phyloP scores from a whole-genome alignment of 164 flowering plant species.

The Akebia trifoliata region DNA sequence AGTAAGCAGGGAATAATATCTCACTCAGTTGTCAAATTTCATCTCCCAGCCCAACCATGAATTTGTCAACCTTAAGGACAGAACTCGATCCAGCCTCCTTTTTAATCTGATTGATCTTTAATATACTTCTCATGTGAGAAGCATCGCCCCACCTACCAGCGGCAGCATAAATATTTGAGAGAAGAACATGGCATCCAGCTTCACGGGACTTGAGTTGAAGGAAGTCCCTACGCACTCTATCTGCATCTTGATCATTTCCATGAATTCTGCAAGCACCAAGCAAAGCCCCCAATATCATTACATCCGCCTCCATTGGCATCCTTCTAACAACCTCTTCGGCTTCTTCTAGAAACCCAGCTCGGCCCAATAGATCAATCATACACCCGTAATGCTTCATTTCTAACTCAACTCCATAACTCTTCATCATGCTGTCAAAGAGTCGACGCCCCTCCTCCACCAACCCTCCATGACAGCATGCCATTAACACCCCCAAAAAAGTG shows the following conservation, averaged over 20 bases:
- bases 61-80: too few species aligned
- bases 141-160: constrained; percentile 28
- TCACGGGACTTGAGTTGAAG: constrained; percentile 11
- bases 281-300: constrained; percentile 25
- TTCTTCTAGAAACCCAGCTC: constrained; percentile 28
- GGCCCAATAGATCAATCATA: constrained; percentile 27
- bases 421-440: constrained; percentile 18
- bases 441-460: constrained; percentile 26
- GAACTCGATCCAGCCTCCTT: constrained; percentile 26
- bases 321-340: constrained; percentile 20
- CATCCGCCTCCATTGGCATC: constrained; percentile 29
- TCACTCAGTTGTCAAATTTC: too few species aligned
- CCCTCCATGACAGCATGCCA: constrained; percentile 30
- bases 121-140: constrained; percentile 12
- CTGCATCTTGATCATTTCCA: constrained; percentile 16
- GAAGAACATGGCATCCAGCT: constrained; percentile 28
- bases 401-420: constrained; percentile 16
- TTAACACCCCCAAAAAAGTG: constrained; percentile 27
- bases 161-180: constrained; percentile 26
- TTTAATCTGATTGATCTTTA: constrained; percentile 14
- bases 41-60: too few species aligned
- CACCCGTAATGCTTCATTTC: constrained; percentile 30
- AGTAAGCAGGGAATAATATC: too few species aligned
- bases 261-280: constrained; percentile 32
- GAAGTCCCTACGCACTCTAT: constrained; percentile 14